These are phyloP conservation scores for Colletotrichum agaves DNA, from an alignment of 2,329 filamentous ascomycete genomes.

Conservation along the genomic window DNA sequence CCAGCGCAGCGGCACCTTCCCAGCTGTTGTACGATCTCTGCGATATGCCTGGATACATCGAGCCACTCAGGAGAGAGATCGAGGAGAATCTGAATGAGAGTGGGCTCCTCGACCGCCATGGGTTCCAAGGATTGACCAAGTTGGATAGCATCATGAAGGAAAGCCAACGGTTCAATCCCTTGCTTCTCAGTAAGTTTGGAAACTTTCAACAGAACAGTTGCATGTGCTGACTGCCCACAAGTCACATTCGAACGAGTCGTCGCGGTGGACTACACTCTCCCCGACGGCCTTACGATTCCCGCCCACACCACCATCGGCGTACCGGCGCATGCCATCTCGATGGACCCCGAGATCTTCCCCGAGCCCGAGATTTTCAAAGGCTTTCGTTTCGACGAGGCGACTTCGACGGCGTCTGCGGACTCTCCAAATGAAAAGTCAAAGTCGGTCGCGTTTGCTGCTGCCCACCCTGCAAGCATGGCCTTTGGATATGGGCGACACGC, in stretches of 20 bases:
- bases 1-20: conserved; percentile 41
- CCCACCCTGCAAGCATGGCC: conserved; percentile 2
- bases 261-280: background rate
- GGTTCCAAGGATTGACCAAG: background rate
- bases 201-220: background rate
- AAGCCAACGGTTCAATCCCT: conserved; percentile 8
- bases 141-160: conserved; percentile 16
- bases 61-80: background rate
- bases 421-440: background rate
- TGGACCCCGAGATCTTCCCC: background rate
- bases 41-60: background rate
- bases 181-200: background rate
- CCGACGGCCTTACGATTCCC: background rate
- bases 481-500: conserved; percentile 22
- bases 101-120: background rate
- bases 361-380: background rate
- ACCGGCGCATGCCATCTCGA: conserved; percentile 5
- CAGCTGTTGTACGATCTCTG: conserved; percentile 45
- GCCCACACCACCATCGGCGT: conserved; percentile 11
- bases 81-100: too few relatives aligned
- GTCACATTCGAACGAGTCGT: conserved; percentile 9
- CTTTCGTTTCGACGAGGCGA: background rate
- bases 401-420: background rate
- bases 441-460: background rate
- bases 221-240: background rate